Base-by-base conservation (phyloP, 495 filamentous ascomycete species). In the Daldinia decipiens region DNA sequence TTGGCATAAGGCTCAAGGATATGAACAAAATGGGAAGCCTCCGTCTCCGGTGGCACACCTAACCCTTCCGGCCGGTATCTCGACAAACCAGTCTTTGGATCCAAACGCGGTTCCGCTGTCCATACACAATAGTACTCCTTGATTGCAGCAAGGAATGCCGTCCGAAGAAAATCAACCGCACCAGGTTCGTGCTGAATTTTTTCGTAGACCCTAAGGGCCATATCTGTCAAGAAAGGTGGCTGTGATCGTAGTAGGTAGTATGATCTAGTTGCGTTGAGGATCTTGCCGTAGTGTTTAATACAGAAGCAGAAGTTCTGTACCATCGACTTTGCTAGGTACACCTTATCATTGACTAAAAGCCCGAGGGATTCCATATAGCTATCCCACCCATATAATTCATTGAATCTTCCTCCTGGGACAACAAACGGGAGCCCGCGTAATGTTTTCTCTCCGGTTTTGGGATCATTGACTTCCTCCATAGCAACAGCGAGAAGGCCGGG, bases 281-380 rank as follows among this genome's bases (percentile, higher is more conserved):
- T 95, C 81, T 98, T 99, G 62, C 93, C 95, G 77, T 99, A 99
- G 79, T 99, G 96, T 79, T 93, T 89, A 80, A 99, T 98, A 82
- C 92, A 94, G 81, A 99, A 99, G 79, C 92, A 94, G 79, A 98
- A 98, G 81, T 99, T 95, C 70, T 87, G 81, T 34, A 98, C 93
- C 92, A 98, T 98, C 26, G 91, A 86, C 80, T 97, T 96, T 61
- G 92, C 93, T 40, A 99, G 81, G 74, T 97, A 87, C 38, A 91
- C 88, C 53, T 91, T 90, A 74, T 92, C 91, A 76, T 94, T 91
- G 66, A 89, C 88, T 40, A 98, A 79, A 67, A 99, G 84, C 4
- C 94, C 94, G 9, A 98, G 82, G 7, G 94, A 93, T 73, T 93
- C 93, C 92, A 99, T 97, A 81, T 97, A 98, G 76, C 92, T 96